Evolutionary conservation across 1,284 basidiomycete species (phyloP), one percentile per base, ranked within the genome.

Genomic region (Moesziomyces sp.): DNA sequence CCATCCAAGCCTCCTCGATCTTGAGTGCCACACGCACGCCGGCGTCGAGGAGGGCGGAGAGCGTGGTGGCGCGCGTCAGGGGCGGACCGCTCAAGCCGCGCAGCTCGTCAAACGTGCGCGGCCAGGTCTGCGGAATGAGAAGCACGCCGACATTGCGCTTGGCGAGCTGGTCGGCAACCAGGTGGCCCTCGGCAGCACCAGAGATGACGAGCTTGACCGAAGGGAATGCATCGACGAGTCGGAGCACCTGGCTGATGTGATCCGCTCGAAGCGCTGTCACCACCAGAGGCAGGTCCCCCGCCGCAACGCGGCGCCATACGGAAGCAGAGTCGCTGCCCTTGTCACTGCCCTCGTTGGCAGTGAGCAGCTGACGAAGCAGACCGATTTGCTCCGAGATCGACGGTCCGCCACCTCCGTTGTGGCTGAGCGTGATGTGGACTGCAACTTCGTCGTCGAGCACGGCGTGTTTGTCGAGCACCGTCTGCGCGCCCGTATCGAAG

Each of bases 1-100:
- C 89, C 77, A 86, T 86, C 88, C 89, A 92, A 42, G 63, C 78
- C 30, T 85, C 84, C n/a, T 86, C 83, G 34, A 91, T 86, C 57
- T 90, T 90, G 46, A 95, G 84, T 0, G 89, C 93, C 47, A 94
- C 91, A 0, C 87, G 89, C 23, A 95, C 90, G 42, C 90, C 90
- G 53, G 90, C 88, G 3, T 86, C 83, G 24, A 90, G 85, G 14
- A 96, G 86, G 51, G 87, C 87, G 9, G 87, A 85, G n/a, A 92
- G 86, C 3, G 90, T 88, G 38, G 88, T 92, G 46, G 91, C 87
- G 52, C 87, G 85, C 13, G 89, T 89, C 9, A 94, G 82, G 1
- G 93, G 93, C 0, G 91, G 91, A 0, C 93, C 93, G 30, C 90
- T 87, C 19, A 92, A 84, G 55, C 89, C 90, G 53, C 91, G 86